Evolutionary conservation across 75 land plant genomes (phyloP), one percentile per base, ranked within the genome.

Genomic region (Cupressus sempervirens): DNA sequence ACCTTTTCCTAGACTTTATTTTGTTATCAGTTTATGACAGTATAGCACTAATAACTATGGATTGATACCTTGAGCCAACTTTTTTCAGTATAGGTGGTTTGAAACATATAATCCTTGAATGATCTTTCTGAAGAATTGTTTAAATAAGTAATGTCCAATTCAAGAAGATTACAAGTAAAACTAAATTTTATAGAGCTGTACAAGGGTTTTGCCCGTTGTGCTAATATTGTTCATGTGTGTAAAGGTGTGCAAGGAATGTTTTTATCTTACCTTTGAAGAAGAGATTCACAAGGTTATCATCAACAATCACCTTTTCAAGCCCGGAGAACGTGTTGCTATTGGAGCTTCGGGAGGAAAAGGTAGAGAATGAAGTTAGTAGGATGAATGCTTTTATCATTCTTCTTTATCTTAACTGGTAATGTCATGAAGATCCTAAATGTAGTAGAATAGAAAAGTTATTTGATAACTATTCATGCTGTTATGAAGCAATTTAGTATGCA

Each of bases 311-410:
- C 85, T 98, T 3, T 96, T 98, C 85, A 98, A 89, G 82, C 89
- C 92, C 9, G 99, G 99, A 20, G 99, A 98, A 82, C 98, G 97
- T 26, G 91, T 98, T 74, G 99, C 98, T 15, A 88, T 98, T 81
- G 99, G 92, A 65, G 99, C 99, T 45, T 98, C 98, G 84, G 99
- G 99, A 83, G 99, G 99, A 36, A 98, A 98, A 94, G 99, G 99
- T 97, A 41, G 81, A 43, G 30, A 20, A 10, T 54, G 14, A 82
- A 46, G 43, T 32, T 8, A 26, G 29, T 43, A 18, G 56, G 23
- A 56, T 72, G 29, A 35, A 8, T 7, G 15, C n/a, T 30, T 35
- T 29, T 32, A 79, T 30, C 48, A 43, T 79, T 43, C 30, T 11
- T 79, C 50, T 12, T 45, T 40, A 79, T 45, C 32, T 3, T 79